Evolutionary conservation across 208 protist genomes (phyloP).

Genomic region (Acanthamoeba royreba): DNA sequence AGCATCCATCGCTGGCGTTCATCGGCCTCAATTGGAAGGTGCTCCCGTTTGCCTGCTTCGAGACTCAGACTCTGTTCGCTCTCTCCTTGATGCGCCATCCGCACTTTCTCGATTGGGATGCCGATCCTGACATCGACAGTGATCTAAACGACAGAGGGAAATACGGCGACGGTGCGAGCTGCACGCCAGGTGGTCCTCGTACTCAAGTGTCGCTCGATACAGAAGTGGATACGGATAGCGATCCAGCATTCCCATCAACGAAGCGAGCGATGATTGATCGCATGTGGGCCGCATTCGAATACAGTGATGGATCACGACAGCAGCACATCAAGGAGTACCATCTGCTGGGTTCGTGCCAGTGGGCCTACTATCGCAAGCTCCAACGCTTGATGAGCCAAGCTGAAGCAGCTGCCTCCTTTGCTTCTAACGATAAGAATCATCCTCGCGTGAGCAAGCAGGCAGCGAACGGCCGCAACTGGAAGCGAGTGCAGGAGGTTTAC

Average conservation of each 20-base stretch:
- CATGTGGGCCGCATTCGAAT: not conserved
- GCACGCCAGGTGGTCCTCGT: too few species aligned
- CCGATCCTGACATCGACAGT: not conserved
- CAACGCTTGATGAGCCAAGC: not conserved
- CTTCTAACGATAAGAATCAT: not conserved
- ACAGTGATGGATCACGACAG: not conserved
- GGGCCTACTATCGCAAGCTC: not conserved
- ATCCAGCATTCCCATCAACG: not conserved
- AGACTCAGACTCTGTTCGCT: not conserved
- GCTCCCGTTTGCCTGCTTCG: slow-evolving; percentile 27
- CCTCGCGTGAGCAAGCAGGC: not conserved
- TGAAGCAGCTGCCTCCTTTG: not conserved
- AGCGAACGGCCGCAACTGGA: not conserved
- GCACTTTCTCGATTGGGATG: not conserved
- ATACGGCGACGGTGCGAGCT: not conserved
- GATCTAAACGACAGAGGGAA: too few species aligned
- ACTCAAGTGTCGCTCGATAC: too few species aligned
- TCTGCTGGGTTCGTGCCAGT: not conserved
- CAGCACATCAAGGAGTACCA: not conserved
- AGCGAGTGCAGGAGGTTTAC: not conserved
- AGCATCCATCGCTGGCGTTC: slow-evolving; percentile 11
- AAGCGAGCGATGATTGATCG: not conserved
- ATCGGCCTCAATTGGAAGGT: slow-evolving; percentile 13
- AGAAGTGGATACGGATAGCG: not conserved
- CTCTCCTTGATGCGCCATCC: not conserved